Conservation (phyloP, 2,329 filamentous ascomycete species). For the Bertia moriformis region DNA sequence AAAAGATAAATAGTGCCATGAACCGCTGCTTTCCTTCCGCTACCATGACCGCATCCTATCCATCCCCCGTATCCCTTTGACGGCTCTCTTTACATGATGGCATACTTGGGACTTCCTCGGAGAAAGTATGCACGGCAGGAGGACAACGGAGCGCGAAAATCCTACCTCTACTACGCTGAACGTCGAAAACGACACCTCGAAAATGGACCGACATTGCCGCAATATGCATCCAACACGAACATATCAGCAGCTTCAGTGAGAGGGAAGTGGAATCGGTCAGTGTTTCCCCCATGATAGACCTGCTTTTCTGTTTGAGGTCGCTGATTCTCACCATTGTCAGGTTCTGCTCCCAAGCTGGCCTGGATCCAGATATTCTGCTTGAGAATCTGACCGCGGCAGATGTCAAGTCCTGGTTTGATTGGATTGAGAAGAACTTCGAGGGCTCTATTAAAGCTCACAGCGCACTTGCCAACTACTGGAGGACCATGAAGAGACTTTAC, state of each 20-base stretch:
- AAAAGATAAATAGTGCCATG: background rate
- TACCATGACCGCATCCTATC: background rate
- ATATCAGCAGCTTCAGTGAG: slow-evolving; percentile 5
- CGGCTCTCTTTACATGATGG: background rate
- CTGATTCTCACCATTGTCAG: slow-evolving; percentile 3
- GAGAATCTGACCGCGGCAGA: slow-evolving; percentile 5
- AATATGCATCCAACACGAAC: slow-evolving; percentile 5
- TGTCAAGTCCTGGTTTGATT: slow-evolving; percentile 8
- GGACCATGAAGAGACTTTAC: slow-evolving; percentile 8
- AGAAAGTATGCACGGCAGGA: background rate
- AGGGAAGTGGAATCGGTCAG: slow-evolving; percentile 6
- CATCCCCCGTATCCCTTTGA: background rate
- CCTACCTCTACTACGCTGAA: background rate
- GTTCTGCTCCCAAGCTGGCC: slow-evolving; percentile 5
- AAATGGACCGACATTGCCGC: slow-evolving; percentile 5
- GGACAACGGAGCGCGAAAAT: background rate
- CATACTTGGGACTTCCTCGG: background rate
- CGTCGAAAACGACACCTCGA: slow-evolving; percentile 1
- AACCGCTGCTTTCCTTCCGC: background rate
- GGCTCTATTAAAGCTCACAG: slow-evolving; percentile 6
- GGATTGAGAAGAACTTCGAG: slow-evolving; percentile 6
- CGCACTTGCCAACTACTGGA: slow-evolving; percentile 6
- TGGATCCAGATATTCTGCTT: slow-evolving; percentile 3
- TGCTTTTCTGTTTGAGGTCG: background rate
- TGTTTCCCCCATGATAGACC: slow-evolving; percentile 1